Evolutionary conservation across 192 early-diverging fungal species (phyloP), one percentile per base, ranked within the genome.

Genomic region (Umbelopsis ramanniana): DNA sequence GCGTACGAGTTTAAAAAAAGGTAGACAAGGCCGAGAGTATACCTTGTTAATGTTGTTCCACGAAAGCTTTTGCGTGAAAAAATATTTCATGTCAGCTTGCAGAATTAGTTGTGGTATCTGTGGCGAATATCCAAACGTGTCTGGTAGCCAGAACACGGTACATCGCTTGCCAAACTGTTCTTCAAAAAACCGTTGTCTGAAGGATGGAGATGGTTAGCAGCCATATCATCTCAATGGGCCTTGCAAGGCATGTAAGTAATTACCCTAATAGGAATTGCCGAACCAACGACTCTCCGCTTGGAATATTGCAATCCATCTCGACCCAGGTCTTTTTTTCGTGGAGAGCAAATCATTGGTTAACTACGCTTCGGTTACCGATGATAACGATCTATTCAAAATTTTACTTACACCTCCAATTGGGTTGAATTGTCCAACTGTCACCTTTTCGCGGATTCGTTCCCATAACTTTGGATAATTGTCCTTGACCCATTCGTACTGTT

Each of bases 41-140:
- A 88, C 85, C 79, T 94, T 94, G 85, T 99, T 99, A 77, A 99
- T 95, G 78, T 95, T 97, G 84, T 98, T 98, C 98, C 98, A 99
- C 23, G 94, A 96, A 48, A 99, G 82, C 78, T 99, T 99, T 78
- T 98, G 98, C 4, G 98, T 99, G 79, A 97, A 99, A 71, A 99
- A 99, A 80, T 97, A 99, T 78, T 95, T 81, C 66, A 94, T 81
- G 50, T 86, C 95, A 0, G 94, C 77, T 50, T 84, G 82, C 35
- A 85, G 77, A 24, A 96, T 84, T 43, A 99, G 92, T 85, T 99
- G 97, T 17, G 97, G 97, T 52, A 99, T 71, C 21, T 68, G 75
- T 12, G 75, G 52, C 8, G 70, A 73, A 78, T 96, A 96, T 37
- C 96, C 96, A 82, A 98, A 97, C 1, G 94, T 93, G 79, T 94